Evolutionary conservation across 306 rosid species (phyloP).

Genomic region (Cyclanthera cordifolia): DNA sequence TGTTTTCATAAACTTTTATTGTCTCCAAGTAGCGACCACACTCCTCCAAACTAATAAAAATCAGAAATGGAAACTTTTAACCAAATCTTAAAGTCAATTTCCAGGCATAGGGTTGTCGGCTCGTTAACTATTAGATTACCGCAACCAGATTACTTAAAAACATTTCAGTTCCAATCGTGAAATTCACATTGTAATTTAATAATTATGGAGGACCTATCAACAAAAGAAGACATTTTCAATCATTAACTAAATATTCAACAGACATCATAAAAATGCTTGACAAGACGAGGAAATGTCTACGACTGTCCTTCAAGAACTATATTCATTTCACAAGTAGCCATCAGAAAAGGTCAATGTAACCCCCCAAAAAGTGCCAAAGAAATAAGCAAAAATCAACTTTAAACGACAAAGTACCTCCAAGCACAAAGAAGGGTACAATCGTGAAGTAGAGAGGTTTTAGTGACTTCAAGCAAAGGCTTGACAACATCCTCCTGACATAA

Average conservation of each 20-base stretch:
- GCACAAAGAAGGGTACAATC: conserved; percentile 85
- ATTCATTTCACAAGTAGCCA: background rate
- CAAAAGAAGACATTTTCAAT: background rate
- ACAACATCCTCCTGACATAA: conserved; percentile 77
- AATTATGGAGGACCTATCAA: background rate
- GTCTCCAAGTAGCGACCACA: conserved; percentile 98
- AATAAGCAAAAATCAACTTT: background rate
- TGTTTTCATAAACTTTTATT: conserved; percentile 84
- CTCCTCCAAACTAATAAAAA: conserved; percentile 65
- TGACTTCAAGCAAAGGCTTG: conserved; percentile 91
- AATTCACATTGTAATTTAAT: background rate
- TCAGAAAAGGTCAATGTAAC: background rate
- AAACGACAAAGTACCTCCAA: conserved; percentile 60
- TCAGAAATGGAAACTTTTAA: background rate
- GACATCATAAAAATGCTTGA: background rate
- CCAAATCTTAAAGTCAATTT: background rate
- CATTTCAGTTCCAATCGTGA: background rate
- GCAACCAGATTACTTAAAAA: background rate
- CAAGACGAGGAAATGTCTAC: background rate
- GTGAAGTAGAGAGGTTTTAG: conserved; percentile 91
- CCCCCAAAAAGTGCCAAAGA: background rate
- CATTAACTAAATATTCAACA: background rate
- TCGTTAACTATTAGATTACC: background rate
- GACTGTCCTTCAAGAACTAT: background rate
- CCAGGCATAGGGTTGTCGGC: background rate